A percentile compares a stretch with the other conserved stretches of the same genome.
These are phyloP conservation scores for Argentina anserina DNA, from an alignment of 306 rosid genomes.

Conservation along the genomic window DNA sequence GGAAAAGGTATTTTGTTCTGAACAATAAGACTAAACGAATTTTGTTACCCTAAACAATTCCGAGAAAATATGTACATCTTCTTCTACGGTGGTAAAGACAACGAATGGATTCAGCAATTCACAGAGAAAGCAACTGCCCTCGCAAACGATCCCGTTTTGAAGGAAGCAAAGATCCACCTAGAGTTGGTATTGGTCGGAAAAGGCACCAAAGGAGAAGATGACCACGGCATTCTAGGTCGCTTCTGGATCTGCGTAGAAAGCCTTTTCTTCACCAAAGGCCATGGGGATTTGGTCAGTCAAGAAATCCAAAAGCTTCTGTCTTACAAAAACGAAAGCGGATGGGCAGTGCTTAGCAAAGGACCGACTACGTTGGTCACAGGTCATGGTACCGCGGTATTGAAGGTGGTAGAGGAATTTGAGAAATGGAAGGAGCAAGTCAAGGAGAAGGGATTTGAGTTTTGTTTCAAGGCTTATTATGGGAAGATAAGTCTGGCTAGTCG, in stretches of 20 bases:
- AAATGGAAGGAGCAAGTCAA: constrained; percentile 35
- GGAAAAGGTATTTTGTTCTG: no score
- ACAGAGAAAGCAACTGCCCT: constrained; percentile 35
- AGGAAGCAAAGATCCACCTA: constrained; percentile 35
- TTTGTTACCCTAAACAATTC: constrained; percentile 24
- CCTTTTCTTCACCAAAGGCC: constrained; percentile 32
- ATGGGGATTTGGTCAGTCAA: constrained; percentile 18
- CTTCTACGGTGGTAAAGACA: constrained; percentile 59
- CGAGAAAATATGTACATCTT: constrained; percentile 46
- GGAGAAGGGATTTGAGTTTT: constrained; percentile 29
- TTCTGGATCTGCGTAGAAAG: constrained; percentile 49
- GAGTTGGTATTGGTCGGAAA: constrained; percentile 37
- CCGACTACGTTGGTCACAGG: constrained; percentile 27
- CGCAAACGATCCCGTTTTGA: constrained; percentile 33
- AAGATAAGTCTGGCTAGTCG: constrained; percentile 1
- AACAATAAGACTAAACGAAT: no score
- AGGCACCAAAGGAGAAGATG: constrained; percentile 28
- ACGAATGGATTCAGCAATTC: constrained; percentile 55
- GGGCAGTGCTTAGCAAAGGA: constrained; percentile 44
- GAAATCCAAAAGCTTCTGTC: constrained; percentile 50
- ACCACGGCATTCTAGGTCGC: constrained; percentile 17
- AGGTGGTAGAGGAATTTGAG: constrained; percentile 32
- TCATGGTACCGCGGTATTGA: constrained; percentile 31
- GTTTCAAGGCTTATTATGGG: constrained; percentile 18
- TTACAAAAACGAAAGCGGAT: constrained; percentile 53